Evolutionary conservation across 345 rosid species (phyloP).

Genomic region (Rhodomyrtus tomentosa): DNA sequence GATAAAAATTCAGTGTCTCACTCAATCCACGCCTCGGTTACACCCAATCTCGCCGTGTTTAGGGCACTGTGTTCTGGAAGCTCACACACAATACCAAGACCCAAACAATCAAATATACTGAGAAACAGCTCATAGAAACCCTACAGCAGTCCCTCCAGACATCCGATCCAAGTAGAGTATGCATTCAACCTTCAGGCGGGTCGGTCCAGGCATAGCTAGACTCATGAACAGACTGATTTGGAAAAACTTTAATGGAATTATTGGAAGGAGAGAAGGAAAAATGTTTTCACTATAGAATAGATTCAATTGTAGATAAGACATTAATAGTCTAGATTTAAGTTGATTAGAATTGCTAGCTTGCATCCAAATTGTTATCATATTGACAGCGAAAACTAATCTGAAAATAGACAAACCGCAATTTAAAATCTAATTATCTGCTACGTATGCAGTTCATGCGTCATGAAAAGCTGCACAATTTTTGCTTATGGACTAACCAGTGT

Average conservation of each 20-base stretch:
- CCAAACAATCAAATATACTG: not conserved
- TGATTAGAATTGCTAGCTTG: not conserved
- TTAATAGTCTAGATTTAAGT: not conserved
- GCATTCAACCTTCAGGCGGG: not conserved
- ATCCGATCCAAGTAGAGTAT: not conserved
- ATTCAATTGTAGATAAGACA: not conserved
- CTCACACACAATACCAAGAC: not conserved
- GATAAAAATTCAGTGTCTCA: not conserved
- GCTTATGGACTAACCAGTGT: not conserved
- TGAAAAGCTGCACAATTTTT: not conserved
- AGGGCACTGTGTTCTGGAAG: not conserved
- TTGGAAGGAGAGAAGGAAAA: not conserved
- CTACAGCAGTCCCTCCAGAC: not conserved
- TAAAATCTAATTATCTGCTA: not conserved
- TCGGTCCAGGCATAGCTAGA: not conserved
- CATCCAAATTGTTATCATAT: not conserved
- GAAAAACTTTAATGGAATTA: not conserved
- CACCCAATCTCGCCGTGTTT: not conserved
- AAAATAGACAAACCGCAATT: not conserved
- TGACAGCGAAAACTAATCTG: not conserved
- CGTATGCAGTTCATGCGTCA: not conserved
- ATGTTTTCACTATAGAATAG: not conserved
- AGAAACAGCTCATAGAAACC: not conserved
- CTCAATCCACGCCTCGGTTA: not conserved
- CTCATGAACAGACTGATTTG: not conserved